A percentile compares a stretch with the other conserved stretches of the same genome.
These are phyloP conservation scores for Solanum paucissectum DNA, from an alignment of 257 asterid genomes.

Conservation along the genomic window DNA sequence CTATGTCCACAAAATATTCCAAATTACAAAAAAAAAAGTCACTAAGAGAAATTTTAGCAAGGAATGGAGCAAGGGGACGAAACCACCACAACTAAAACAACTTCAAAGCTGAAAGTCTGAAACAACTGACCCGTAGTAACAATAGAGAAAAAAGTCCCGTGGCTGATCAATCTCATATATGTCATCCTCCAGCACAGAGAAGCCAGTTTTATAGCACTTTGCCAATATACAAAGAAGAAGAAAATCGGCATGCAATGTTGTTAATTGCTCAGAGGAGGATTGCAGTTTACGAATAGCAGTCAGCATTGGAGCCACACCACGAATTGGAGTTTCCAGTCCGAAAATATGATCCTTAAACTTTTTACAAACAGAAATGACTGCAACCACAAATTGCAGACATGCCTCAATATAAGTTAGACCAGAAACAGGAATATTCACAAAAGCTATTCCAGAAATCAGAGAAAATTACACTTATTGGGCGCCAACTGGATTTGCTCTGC, in stretches of 20 bases:
- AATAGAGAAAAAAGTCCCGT: conserved; percentile 73
- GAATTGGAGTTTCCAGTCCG: conserved; percentile 60
- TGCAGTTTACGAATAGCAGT: conserved; percentile 68
- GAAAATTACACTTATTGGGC: conserved; percentile 63
- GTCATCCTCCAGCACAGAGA: conserved; percentile 60
- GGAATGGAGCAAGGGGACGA: background rate
- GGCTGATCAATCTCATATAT: conserved; percentile 81
- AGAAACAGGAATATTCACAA: background rate
- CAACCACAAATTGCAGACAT: conserved; percentile 12
- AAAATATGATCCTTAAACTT: conserved; percentile 67
- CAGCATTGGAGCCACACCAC: conserved; percentile 81
- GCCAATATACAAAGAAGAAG: conserved; percentile 74
- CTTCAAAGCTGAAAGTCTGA: background rate
- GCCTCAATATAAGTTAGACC: conserved; percentile 8
- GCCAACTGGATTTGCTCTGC: conserved; percentile 75
- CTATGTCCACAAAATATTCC: background rate
- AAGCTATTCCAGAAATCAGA: background rate
- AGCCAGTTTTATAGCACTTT: conserved; percentile 72
- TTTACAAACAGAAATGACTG: conserved; percentile 79
- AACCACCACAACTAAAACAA: background rate
- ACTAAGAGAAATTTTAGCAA: background rate
- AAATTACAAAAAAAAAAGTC: background rate
- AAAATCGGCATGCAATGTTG: conserved; percentile 82
- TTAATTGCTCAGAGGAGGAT: conserved; percentile 60
- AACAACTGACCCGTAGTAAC: conserved; percentile 77